Evolutionary conservation across 139 green algal species (phyloP), one percentile per base, ranked within the genome.

Genomic region (Chlorella sp.): DNA sequence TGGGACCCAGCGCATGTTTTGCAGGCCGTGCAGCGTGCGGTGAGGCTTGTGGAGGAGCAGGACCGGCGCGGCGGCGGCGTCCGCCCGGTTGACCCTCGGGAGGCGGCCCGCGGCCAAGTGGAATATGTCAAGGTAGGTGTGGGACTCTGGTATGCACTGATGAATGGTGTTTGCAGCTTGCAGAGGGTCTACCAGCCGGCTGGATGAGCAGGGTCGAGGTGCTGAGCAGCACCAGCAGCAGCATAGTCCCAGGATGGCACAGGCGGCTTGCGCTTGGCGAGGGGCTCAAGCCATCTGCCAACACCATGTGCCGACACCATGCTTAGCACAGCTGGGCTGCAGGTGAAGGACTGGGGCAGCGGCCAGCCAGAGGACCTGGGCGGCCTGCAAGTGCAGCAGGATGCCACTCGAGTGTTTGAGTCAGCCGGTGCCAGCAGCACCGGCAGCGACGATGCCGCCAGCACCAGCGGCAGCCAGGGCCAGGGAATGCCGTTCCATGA

Each of bases 301-400:
- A n/a, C n/a, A n/a, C 46, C 46, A 54, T 54, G 22, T n/a, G 17
- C 26, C 64, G 40, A 2, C 67, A 9, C 22, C 13, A 26, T 54
- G 1, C 32, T n/a, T 73, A 44, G n/a, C n/a, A 9, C 65, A 26
- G 11, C 19, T 36, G 17, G 5, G 0, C 19, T 24, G 64, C 79
- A 84, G 79, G 79, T 84, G 64, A 84, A 75, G 64, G 64, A 84
- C 79, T 84, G 79, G 79, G 79, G 79, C 43, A 67, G 43, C 79
- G 79, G 79, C 32, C n/a, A 84, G n/a, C 79, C 64, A 0, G 32
- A 51, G 3, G 79, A 84, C 3, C 64, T 84, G 43, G 79, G 64
- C 17, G 38, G 79, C 44, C 64, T 84, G 64, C 44, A 76, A 34
- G 56, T 82, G 76, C 8, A 44, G 34, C 3, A 43, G 46, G 13